phyloP scores from a whole-genome alignment of 495 filamentous ascomycete species.

The Aspergillus sclerotioniger region DNA sequence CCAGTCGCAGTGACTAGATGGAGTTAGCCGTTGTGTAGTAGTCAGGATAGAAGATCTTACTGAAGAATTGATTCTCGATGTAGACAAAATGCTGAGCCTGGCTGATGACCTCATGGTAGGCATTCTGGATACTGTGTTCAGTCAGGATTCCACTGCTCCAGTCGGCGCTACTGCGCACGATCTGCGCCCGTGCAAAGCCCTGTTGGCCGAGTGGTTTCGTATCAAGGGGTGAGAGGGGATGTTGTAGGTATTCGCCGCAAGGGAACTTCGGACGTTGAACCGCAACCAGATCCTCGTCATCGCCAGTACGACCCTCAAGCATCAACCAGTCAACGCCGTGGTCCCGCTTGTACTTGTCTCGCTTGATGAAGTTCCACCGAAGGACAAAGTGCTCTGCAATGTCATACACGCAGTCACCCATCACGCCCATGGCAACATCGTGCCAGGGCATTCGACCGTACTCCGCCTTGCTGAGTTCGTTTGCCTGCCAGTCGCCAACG shows the following conservation, averaged over 20 bases:
- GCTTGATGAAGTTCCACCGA: slow-evolving; percentile 95
- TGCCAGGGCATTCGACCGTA: slow-evolving; percentile 98
- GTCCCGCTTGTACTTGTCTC: slow-evolving; percentile 95
- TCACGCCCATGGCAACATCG: slow-evolving; percentile 85
- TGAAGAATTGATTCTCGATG: slow-evolving; percentile 98
- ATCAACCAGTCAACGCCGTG: slow-evolving; percentile 76
- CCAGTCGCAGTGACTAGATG: slow-evolving; percentile 78
- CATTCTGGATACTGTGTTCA: slow-evolving; percentile 90
- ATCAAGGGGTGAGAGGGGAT: slow-evolving; percentile 66
- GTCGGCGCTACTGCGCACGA: slow-evolving; percentile 82
- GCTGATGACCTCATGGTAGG: slow-evolving; percentile 80
- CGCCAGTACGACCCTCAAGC: slow-evolving; percentile 73
- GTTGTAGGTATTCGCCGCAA: slow-evolving; percentile 79
- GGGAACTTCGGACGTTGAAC: slow-evolving; percentile 85
- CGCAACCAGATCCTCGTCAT: slow-evolving; percentile 78
- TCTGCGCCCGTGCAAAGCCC: slow-evolving; percentile 76
- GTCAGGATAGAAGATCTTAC: slow-evolving; percentile 23
- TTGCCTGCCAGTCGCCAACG: slow-evolving; percentile 87
- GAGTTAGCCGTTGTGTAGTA: slow-evolving; percentile 13
- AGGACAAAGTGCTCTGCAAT: slow-evolving; percentile 96
- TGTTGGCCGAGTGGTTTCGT: slow-evolving; percentile 52
- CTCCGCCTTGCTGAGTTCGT: slow-evolving; percentile 88
- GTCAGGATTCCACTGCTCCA: slow-evolving; percentile 93
- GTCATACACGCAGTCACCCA: slow-evolving; percentile 88
- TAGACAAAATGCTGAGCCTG: slow-evolving; percentile 90